phyloP scores from a whole-genome alignment of 2,329 filamentous ascomycete genomes.

The Fonsecaea pedrosoi region DNA sequence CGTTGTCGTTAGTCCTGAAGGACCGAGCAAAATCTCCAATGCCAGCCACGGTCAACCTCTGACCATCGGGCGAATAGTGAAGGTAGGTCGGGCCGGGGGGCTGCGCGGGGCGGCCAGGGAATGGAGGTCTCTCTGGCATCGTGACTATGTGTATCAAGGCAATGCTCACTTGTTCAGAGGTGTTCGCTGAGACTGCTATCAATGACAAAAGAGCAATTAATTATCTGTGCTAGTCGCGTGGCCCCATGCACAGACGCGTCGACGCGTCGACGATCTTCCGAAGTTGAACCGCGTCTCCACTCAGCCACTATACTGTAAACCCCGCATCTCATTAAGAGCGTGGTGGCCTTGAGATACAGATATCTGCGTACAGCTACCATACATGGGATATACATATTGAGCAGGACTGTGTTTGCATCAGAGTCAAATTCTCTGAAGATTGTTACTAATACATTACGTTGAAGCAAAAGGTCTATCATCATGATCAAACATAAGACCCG shows the following conservation, averaged over 20 bases:
- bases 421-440: not conserved
- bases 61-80: slow-evolving; percentile 87
- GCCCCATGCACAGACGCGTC: slow-evolving; percentile 7
- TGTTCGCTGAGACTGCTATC: not conserved
- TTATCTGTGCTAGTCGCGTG: not conserved
- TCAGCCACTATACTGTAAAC: not conserved
- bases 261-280: slow-evolving; percentile 3
- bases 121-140: slow-evolving; percentile 40
- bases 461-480: not conserved
- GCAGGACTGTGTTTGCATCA: not conserved
- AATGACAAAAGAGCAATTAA: not conserved
- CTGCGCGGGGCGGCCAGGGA: slow-evolving; percentile 51
- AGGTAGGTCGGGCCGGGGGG: slow-evolving; percentile 86
- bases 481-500: not conserved
- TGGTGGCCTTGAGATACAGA: not conserved
- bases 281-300: slow-evolving; percentile 7
- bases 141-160: slow-evolving; percentile 7
- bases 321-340: not conserved
- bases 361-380: not conserved
- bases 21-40: slow-evolving; percentile 92
- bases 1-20: slow-evolving; percentile 88
- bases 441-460: not conserved
- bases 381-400: not conserved
- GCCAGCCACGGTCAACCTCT: slow-evolving; percentile 85
- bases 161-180: not conserved